Base-by-base conservation (phyloP, 2,329 filamentous ascomycete genomes). In the Pseudogymnoascus destructans region DNA sequence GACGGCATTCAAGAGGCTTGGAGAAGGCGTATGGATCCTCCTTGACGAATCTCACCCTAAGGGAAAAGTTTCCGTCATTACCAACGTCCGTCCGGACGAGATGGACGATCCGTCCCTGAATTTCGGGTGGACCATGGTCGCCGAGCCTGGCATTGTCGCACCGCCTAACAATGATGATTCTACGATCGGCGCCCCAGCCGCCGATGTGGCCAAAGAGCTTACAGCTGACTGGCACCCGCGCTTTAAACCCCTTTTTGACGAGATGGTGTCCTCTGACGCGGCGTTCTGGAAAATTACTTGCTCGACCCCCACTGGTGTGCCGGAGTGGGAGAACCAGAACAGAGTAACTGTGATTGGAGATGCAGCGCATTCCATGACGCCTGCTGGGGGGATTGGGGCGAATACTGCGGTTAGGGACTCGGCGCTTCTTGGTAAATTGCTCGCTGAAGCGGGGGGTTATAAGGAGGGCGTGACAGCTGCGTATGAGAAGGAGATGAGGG, bases 221-320 rank as follows among this genome's bases (percentile, higher is more conserved):
- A 77, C 79, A 0, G 66, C 70, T 13, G 66, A 77, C 32, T 85
- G 81, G 82, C 73, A 82, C 64, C 72, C 77, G 10, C 73, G 75
- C 2, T 69, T 85, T 49, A 76, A 73, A 65, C 74, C 79, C 1
- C 68, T 85, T 0, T 78, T 85, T 60, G 79, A 83, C 5, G 64
- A 81, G 33, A 83, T 84, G 78, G 66, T 71, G 4, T 77, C 76
- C 58, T 62, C 68, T 0, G 79, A 85, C 62, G 78, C 81, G 0
- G 81, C 82, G 0, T 85, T 85, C 62, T 84, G 80, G 79, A 85
- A 83, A 64, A 84, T 85, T 54, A 84, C 81, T 1, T 84, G 79
- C 62, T 83, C 80, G 0, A 76, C 74, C 0, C 81, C 81, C 0
- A 72, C 72, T 0, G 80, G 81, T 1, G 79, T 85, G 0, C 81